Evolutionary conservation across 225 moss, liverwort and hornwort genomes (phyloP).

Genomic region (Asterella californica): DNA sequence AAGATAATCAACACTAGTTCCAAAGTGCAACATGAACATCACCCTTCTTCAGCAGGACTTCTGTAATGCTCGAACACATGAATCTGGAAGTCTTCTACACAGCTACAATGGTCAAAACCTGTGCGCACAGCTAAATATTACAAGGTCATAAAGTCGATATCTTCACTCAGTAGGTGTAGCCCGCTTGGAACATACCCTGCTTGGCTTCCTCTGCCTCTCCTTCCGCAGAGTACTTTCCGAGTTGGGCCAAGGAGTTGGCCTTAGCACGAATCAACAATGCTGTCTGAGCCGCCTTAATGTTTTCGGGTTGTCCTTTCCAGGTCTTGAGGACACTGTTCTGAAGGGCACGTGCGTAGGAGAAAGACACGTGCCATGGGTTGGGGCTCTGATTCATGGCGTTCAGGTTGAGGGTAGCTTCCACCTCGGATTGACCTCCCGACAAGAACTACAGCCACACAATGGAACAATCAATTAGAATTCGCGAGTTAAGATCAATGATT

Average conservation of each 20-base stretch:
- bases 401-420: constrained; percentile 48
- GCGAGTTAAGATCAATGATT: too few species aligned
- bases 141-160: neutral
- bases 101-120: constrained; percentile 23
- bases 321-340: constrained; percentile 49
- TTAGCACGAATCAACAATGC: constrained; percentile 41
- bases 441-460: constrained; percentile 34
- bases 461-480: too few species aligned
- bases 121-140: constrained; percentile 13
- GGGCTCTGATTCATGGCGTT: constrained; percentile 49
- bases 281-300: constrained; percentile 37
- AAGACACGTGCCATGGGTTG: constrained; percentile 52
- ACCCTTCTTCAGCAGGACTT: constrained; percentile 7
- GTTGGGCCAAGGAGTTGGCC: constrained; percentile 51
- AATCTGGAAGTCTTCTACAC: constrained; percentile 13
- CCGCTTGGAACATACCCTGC: constrained; percentile 44
- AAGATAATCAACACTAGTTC: constrained; percentile 18
- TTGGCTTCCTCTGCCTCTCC: constrained; percentile 51
- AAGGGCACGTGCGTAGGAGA: constrained; percentile 47
- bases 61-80: constrained; percentile 5
- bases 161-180: constrained; percentile 30
- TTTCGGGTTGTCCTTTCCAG: constrained; percentile 52
- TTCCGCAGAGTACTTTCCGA: constrained; percentile 50
- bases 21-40: constrained; percentile 11
- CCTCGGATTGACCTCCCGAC: constrained; percentile 55